Conservation (phyloP, 495 filamentous ascomycete genomes). For the Lasiosphaeria hispida region DNA sequence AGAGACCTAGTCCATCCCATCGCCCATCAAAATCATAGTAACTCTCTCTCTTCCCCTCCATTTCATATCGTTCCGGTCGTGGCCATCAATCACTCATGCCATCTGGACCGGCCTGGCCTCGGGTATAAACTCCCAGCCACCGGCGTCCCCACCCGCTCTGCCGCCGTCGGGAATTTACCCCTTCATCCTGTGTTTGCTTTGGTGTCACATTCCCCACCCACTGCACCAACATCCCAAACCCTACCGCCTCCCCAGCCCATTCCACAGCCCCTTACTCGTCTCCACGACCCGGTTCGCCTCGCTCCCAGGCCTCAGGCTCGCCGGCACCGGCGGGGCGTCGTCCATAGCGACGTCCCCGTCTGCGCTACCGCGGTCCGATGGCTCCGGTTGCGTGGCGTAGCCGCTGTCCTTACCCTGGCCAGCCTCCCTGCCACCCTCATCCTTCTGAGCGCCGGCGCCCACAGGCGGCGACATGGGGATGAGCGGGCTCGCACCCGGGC, state of each 20-base stretch:
- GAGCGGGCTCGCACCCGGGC: not conserved
- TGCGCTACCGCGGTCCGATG: not conserved
- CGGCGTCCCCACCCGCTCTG: no score
- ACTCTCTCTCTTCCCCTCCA: no score
- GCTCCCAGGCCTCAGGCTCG: slow-evolving; percentile 31
- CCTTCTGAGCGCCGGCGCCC: slow-evolving; percentile 17
- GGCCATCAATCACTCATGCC: no score
- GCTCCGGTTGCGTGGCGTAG: slow-evolving; percentile 35
- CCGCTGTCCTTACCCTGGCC: slow-evolving; percentile 39
- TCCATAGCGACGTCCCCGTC: slow-evolving; percentile 40
- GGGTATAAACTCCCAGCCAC: no score
- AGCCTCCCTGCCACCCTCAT: slow-evolving; percentile 23
- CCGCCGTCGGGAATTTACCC: no score
- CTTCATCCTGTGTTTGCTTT: not conserved
- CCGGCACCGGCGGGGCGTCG: slow-evolving; percentile 32
- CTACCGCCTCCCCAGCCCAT: slow-evolving; percentile 22
- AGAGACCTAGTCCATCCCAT: no score
- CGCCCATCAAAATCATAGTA: no score
- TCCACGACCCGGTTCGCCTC: slow-evolving; percentile 32
- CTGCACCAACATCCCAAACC: slow-evolving; percentile 2
- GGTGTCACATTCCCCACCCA: not conserved
- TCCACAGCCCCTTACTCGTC: slow-evolving; percentile 35
- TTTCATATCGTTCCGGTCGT: no score
- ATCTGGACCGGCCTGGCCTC: no score
- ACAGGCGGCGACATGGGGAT: slow-evolving; percentile 10